Conservation (phyloP, 192 early-diverging fungal genomes). For the Polychytrium aggregatum region DNA sequence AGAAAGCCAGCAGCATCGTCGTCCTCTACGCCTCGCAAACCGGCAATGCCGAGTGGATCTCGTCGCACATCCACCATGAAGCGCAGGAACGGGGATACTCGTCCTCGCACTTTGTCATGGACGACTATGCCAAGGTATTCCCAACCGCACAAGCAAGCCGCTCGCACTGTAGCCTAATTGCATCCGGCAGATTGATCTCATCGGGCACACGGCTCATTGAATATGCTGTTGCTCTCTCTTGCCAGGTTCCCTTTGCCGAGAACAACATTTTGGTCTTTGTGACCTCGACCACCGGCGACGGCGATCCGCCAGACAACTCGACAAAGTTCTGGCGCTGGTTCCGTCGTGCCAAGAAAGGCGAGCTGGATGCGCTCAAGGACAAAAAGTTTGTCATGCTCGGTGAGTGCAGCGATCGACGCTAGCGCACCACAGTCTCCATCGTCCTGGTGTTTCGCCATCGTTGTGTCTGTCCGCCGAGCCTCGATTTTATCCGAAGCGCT, state of each 20-base stretch:
- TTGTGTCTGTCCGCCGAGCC: too few species aligned
- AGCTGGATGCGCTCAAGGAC: conserved; percentile 49
- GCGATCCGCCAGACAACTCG: conserved; percentile 91
- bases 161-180: background rate
- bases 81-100: conserved; percentile 60
- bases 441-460: too few species aligned
- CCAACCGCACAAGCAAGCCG: too few species aligned
- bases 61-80: conserved; percentile 68
- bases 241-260: conserved; percentile 33
- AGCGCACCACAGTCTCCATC: too few species aligned
- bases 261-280: conserved; percentile 62
- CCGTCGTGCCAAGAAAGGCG: conserved; percentile 33
- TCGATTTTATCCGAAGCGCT: too few species aligned
- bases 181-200: too few species aligned
- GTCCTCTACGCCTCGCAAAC: conserved; percentile 86
- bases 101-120: conserved; percentile 48
- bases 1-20: too few species aligned
- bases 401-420: too few species aligned
- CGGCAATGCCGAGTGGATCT: conserved; percentile 89
- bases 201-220: too few species aligned
- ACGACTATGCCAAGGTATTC: conserved; percentile 59
- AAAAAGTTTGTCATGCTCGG: too few species aligned
- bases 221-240: background rate
- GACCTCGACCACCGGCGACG: conserved; percentile 87
- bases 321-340: conserved; percentile 80